Percentiles rank a stretch among this genome's conserved stretches.
These are phyloP conservation scores for Microsporum audouinii DNA, from an alignment of 2,329 filamentous ascomycete genomes.

Conservation along the genomic window DNA sequence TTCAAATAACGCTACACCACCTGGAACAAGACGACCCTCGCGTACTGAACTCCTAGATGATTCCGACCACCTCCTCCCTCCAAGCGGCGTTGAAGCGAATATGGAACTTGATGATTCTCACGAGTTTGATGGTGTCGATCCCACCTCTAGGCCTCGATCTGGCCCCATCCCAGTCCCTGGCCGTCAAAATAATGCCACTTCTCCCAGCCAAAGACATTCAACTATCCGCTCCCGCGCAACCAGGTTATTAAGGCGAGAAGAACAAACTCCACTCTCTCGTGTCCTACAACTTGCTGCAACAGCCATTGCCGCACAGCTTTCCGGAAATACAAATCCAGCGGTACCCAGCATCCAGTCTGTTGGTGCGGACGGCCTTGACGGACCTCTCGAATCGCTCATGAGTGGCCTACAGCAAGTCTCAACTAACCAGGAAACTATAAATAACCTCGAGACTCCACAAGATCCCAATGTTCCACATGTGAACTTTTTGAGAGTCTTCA, in stretches of 20 bases:
- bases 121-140: conserved; percentile 35
- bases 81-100: conserved; percentile 30
- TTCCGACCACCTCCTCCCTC: conserved; percentile 25
- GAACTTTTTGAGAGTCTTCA: conserved; percentile 59
- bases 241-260: conserved; percentile 44
- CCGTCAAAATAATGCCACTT: conserved; percentile 15
- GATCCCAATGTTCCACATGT: conserved; percentile 44
- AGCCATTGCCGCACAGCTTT: conserved; percentile 53
- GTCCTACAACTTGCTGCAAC: conserved; percentile 53
- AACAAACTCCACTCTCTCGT: conserved; percentile 51
- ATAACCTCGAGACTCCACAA: conserved; percentile 17
- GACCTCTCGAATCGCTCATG: conserved; percentile 52
- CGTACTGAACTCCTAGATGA: conserved; percentile 24
- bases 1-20: conserved; percentile 17
- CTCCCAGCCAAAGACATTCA: conserved; percentile 19
- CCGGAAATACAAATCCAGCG: conserved; percentile 47
- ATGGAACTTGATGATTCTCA: conserved; percentile 32
- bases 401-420: conserved; percentile 52
- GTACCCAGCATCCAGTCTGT: conserved; percentile 45
- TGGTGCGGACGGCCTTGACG: conserved; percentile 46
- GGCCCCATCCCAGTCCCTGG: not conserved
- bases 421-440: conserved; percentile 38
- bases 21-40: conserved; percentile 22
- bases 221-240: conserved; percentile 38
- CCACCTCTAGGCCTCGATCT: conserved; percentile 21